A percentile compares a stretch with the other conserved stretches of the same genome.
These are phyloP conservation scores for Cupressus sempervirens DNA, from an alignment of 75 land plant genomes.

Conservation along the genomic window DNA sequence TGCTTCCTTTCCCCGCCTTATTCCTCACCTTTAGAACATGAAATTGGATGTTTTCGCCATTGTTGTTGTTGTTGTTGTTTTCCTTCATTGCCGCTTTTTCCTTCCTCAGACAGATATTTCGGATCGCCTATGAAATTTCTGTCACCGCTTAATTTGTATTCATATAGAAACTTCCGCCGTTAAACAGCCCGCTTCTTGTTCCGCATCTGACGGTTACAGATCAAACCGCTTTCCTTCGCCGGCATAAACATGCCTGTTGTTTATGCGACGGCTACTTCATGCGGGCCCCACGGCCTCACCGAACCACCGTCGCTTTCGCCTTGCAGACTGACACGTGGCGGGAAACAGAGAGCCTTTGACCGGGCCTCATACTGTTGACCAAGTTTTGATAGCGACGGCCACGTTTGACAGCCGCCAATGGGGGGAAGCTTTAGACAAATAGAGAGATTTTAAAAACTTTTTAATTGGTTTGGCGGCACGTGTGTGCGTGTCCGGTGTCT, in stretches of 20 bases:
- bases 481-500: too few relatives aligned
- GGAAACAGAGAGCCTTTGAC: neutral
- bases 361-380: neutral
- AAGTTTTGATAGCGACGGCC: neutral
- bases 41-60: neutral
- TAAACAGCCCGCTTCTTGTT: neutral
- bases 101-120: neutral
- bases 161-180: neutral
- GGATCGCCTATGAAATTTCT: neutral
- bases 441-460: too few relatives aligned
- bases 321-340: neutral
- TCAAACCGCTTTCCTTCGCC: neutral
- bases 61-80: neutral
- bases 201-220: neutral
- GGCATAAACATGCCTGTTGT: too few relatives aligned
- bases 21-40: neutral
- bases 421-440: too few relatives aligned
- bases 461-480: too few relatives aligned
- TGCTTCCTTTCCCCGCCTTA: neutral
- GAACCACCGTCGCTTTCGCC: neutral
- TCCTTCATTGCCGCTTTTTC: neutral
- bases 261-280: too few relatives aligned
- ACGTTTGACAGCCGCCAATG: too few relatives aligned
- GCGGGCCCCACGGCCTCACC: too few relatives aligned
- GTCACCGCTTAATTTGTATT: neutral